Evolutionary conservation across 2,329 filamentous ascomycete genomes (phyloP).

Genomic region (Penicillium sp.): DNA sequence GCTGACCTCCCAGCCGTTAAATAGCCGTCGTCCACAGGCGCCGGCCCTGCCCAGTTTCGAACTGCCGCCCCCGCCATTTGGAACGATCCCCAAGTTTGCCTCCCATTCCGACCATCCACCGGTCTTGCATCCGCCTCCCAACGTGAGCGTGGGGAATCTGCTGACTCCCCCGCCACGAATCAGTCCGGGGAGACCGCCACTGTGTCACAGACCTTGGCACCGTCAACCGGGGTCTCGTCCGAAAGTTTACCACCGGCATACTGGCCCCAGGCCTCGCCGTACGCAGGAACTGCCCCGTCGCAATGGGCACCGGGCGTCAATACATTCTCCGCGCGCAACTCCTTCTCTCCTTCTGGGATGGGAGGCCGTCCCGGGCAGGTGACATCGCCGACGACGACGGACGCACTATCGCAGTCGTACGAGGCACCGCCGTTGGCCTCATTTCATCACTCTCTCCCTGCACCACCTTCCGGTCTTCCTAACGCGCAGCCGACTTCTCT

Average conservation of each 20-base stretch:
- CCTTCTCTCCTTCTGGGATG: slow-evolving; percentile 55
- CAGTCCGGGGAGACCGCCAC: slow-evolving; percentile 45
- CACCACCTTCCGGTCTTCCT: slow-evolving; percentile 46
- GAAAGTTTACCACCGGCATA: slow-evolving; percentile 49
- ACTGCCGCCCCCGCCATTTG: slow-evolving; percentile 56
- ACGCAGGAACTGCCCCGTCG: slow-evolving; percentile 24
- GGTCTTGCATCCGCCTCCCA: slow-evolving; percentile 41
- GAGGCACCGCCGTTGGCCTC: slow-evolving; percentile 59
- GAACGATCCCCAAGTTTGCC: slow-evolving; percentile 50
- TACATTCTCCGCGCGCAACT: slow-evolving; percentile 44
- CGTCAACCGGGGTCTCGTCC: slow-evolving; percentile 43
- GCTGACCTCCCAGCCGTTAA: slow-evolving; percentile 61
- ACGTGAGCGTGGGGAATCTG: slow-evolving; percentile 56
- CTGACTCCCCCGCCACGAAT: slow-evolving; percentile 57
- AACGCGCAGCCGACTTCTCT: slow-evolving; percentile 43
- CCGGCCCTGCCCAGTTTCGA: slow-evolving; percentile 64
- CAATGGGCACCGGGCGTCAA: slow-evolving; percentile 17
- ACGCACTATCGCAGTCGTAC: slow-evolving; percentile 64
- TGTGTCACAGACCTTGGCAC: slow-evolving; percentile 49
- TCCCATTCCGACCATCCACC: slow-evolving; percentile 29
- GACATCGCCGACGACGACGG: slow-evolving; percentile 56
- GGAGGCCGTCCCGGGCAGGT: slow-evolving; percentile 48
- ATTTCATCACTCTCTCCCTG: slow-evolving; percentile 56
- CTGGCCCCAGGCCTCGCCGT: slow-evolving; percentile 59
- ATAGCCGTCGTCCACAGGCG: slow-evolving; percentile 64